phyloP scores from a whole-genome alignment of 2,329 filamentous ascomycete species.

The Eurotiales sp. region DNA sequence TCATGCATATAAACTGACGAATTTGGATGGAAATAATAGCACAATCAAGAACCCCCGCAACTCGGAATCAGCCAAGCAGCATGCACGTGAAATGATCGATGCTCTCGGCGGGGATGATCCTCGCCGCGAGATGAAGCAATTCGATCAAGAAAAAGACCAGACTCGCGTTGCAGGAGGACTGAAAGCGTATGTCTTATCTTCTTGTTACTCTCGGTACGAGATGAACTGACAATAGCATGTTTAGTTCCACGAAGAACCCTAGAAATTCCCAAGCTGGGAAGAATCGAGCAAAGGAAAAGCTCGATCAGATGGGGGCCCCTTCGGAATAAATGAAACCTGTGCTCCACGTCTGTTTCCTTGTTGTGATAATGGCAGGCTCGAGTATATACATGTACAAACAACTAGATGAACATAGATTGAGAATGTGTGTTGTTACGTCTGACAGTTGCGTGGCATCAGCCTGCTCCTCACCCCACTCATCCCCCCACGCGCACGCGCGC shows the following conservation, averaged over 20 bases:
- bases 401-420: no score
- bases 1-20: no score
- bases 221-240: not conserved
- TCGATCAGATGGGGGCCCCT: constrained; percentile 7
- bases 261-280: constrained; percentile 23
- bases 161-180: constrained; percentile 17
- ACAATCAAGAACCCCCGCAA: constrained; percentile 19
- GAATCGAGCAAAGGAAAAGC: constrained; percentile 21
- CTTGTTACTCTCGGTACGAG: not conserved
- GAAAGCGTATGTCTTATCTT: constrained; percentile 18
- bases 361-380: no score
- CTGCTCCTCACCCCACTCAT: not conserved
- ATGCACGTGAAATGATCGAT: constrained; percentile 19
- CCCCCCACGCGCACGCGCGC: not conserved
- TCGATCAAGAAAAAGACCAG: constrained; percentile 17
- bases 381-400: no score
- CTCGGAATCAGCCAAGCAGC: constrained; percentile 20
- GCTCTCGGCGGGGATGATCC: constrained; percentile 17
- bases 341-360: no score
- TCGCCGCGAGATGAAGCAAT: constrained; percentile 16
- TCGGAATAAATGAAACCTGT: constrained; percentile 2
- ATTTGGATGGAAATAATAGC: no score
- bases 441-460: no score
- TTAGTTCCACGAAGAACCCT: constrained; percentile 19
- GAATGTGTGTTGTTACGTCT: no score